A percentile compares a stretch with the other conserved stretches of the same genome.
These are phyloP conservation scores for Fusarium camptoceras DNA, from an alignment of 2,329 filamentous ascomycete species.

Conservation along the genomic window DNA sequence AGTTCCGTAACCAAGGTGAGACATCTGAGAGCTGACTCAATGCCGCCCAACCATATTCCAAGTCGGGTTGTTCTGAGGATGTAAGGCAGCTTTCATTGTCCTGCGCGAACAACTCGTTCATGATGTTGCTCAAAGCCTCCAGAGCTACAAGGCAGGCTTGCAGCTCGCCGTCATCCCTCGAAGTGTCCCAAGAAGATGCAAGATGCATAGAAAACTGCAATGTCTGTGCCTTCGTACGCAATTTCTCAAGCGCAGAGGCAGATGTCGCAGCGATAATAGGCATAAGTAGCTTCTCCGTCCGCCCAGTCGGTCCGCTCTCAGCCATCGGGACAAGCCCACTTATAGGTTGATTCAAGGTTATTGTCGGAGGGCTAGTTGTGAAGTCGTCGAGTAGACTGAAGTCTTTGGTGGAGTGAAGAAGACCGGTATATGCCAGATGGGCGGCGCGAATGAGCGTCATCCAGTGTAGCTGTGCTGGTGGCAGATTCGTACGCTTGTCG, in stretches of 20 bases:
- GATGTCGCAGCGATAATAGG: slow-evolving; percentile 32
- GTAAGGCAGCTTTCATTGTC: neutral
- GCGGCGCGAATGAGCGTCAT: slow-evolving; percentile 38
- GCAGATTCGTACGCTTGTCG: fast-evolving
- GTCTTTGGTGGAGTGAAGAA: slow-evolving; percentile 1
- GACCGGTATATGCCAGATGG: slow-evolving; percentile 32
- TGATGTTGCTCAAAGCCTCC: slow-evolving; percentile 20
- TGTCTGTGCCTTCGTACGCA: neutral
- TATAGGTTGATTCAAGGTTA: neutral
- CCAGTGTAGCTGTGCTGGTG: slow-evolving; percentile 31
- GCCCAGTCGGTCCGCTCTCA: slow-evolving; percentile 19
- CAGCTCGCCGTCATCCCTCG: neutral
- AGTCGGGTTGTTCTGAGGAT: neutral
- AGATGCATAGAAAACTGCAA: neutral
- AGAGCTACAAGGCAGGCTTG: slow-evolving; percentile 21
- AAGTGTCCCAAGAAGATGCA: neutral
- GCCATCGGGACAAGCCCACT: neutral
- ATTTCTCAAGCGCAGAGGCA: slow-evolving; percentile 10
- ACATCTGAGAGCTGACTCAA: slow-evolving; percentile 17
- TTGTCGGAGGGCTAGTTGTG: neutral
- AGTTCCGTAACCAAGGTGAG: slow-evolving; percentile 34
- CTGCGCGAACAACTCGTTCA: slow-evolving; percentile 18
- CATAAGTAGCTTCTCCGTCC: slow-evolving; percentile 19
- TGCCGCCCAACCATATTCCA: neutral
- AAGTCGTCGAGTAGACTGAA: neutral